A percentile compares a stretch with the other conserved stretches of the same genome.
These are phyloP conservation scores for Aspergillus caelatus DNA, from an alignment of 2,329 filamentous ascomycete species.

Conservation along the genomic window DNA sequence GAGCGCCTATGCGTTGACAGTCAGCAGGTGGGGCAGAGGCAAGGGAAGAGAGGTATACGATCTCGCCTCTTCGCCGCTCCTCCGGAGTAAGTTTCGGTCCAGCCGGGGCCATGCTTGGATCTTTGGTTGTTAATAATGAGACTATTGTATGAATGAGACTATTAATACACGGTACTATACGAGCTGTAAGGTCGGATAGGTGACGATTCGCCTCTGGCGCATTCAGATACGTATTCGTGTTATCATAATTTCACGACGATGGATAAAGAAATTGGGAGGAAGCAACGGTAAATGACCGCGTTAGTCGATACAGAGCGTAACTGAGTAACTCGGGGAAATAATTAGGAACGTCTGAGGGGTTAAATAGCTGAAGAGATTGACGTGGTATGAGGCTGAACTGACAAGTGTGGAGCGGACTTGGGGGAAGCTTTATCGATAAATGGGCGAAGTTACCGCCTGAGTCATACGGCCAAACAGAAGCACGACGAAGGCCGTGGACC, in stretches of 20 bases:
- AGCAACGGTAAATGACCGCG: not conserved
- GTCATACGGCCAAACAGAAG: slow-evolving; percentile 15
- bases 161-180: slow-evolving; percentile 16
- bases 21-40: slow-evolving; percentile 12
- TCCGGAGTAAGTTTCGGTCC: slow-evolving; percentile 66
- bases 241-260: slow-evolving; percentile 40
- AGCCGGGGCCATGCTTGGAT: slow-evolving; percentile 37
- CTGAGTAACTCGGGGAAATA: slow-evolving; percentile 4
- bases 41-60: slow-evolving; percentile 56
- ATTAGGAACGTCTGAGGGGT: not conserved
- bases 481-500: not conserved
- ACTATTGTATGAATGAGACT: not conserved
- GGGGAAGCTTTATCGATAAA: slow-evolving; percentile 37
- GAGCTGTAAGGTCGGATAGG: slow-evolving; percentile 27
- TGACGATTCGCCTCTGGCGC: slow-evolving; percentile 39
- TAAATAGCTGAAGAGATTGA: not conserved
- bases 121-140: not conserved
- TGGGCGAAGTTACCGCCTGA: slow-evolving; percentile 30
- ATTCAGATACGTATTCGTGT: slow-evolving; percentile 46
- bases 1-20: slow-evolving; percentile 61
- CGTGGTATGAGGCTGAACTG: slow-evolving; percentile 11
- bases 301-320: slow-evolving; percentile 1
- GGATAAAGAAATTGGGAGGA: slow-evolving; percentile 11
- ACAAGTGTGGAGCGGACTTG: slow-evolving; percentile 5
- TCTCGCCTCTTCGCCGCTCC: slow-evolving; percentile 84